Evolutionary conservation across 2,329 filamentous ascomycete species (phyloP), one percentile per base, ranked within the genome.

Genomic region (Zopfia rhizophila): DNA sequence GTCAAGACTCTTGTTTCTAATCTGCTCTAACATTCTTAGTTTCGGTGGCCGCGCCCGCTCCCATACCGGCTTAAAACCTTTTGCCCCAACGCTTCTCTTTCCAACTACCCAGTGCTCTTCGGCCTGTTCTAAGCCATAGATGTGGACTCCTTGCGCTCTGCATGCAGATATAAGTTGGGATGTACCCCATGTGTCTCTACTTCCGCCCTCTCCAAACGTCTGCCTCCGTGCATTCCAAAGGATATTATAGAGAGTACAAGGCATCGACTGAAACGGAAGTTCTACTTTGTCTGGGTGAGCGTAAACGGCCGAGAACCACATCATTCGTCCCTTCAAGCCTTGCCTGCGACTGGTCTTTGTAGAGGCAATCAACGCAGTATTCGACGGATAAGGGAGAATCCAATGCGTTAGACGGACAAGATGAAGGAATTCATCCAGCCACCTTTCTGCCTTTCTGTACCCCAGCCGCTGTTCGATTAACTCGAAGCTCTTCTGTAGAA

Each of bases 251-350:
- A 35, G 31, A 11, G 31, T 35, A n/a, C 18, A 12, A 21, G 31
- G 31, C 13, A 18, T 5, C n/a, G 13, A n/a, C 18, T 35, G n/a
- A 35, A n/a, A 35, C 18, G 31, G 31, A n/a, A 35, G 18, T 21
- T n/a, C 18, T n/a, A 35, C 31, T 17, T 14, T 6, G 18, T 12
- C 13, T 7, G 38, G 27, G 17, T 32, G 5, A 12, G 25, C 28
- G 24, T 31, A 41, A 11, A 41, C 28, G 7, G 25, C 28, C n/a
- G 38, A 41, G 18, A 41, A 41, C 38, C 38, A 41, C 38, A 32
- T 41, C 38, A 41, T 41, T 33, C 38, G 16, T 3, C 38, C 14
- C 19, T 3, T 16, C 29, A 41, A 32, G 16, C 27, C 17, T 8
- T 24, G 38, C 16, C 8, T 24, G 38, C 27, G 16, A 23, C 38